Evolutionary conservation across 306 rosid species (phyloP), one percentile per base, ranked within the genome.

Genomic region (Rubus parviflorus): DNA sequence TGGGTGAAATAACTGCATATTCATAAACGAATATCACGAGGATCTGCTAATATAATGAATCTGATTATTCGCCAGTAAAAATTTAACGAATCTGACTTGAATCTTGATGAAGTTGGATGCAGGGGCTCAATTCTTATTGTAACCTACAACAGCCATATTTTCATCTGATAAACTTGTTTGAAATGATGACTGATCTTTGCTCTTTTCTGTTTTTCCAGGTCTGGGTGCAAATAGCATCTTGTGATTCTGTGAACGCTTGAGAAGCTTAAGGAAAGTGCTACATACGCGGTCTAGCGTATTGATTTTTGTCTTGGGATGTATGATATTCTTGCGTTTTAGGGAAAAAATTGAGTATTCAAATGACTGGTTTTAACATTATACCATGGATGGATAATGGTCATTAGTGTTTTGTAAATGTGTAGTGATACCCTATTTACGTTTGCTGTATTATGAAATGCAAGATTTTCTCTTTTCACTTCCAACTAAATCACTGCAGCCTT

Each of bases 201-300:
- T 53, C 49, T 23, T 71, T 38, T 51, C 75, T 7, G 37, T 4
- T 6, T 38, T 53, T 53, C 25, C 64, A 53, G 75, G 75, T 72
- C 75, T 30, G 6, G 46, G n/a, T 49, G 62, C 45, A 16, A 2
- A 19, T 38, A 35, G 35, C 63, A 9, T 30, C 22, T 11, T 6
- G n/a, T 52, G 20, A 15, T 51, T 20, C 37, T 20, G 13, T 58
- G 68, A 46, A 51, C 19, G 75, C 38, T 37, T 72, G 46, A 72
- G n/a, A 9, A 53, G 23, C 12, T 19, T 1, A 20, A 68, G 54
- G 73, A 68, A 45, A 0, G 54, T 46, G 17, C 20, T 20, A 35
- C 13, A 14, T 10, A 46, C 3, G 0, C n/a, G 11, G 6, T 45
- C 35, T 6, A 20, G 19, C 6, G 25, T 8, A 25, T 23, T 25